These are phyloP conservation scores for Vicia faba DNA, from an alignment of 306 rosid species.

Conservation along the genomic window DNA sequence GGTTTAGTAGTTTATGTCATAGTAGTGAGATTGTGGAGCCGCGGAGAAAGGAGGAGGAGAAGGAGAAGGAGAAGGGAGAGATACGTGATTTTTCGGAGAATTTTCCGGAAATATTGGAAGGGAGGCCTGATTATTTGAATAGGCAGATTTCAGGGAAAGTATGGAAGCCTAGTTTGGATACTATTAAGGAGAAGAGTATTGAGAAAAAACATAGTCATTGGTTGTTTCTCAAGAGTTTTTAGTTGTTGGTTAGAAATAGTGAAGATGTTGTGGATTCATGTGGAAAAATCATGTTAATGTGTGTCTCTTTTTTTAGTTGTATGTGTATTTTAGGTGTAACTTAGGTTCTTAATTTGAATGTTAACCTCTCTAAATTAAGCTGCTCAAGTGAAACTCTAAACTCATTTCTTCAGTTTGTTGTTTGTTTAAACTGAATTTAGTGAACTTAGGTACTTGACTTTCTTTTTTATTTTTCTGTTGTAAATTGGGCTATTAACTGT, in stretches of 20 bases:
- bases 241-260: not conserved
- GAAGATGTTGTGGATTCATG: not conserved
- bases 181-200: slow-evolving; percentile 73
- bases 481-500: too few species aligned
- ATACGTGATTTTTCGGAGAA: slow-evolving; percentile 36
- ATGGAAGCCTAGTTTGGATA: slow-evolving; percentile 90
- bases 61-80: slow-evolving; percentile 34
- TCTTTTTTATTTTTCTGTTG: too few species aligned
- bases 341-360: not conserved
- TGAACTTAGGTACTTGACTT: too few species aligned
- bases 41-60: slow-evolving; percentile 24
- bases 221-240: slow-evolving; percentile 48
- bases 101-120: slow-evolving; percentile 46
- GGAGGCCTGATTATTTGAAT: slow-evolving; percentile 68
- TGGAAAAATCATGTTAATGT: not conserved
- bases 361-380: slow-evolving; percentile 1
- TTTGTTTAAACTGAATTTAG: not conserved
- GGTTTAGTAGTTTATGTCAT: slow-evolving; percentile 57
- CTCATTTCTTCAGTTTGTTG: not conserved
- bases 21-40: slow-evolving; percentile 29
- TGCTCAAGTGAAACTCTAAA: not conserved
- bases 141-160: slow-evolving; percentile 70
- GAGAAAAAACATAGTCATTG: slow-evolving; percentile 55
- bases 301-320: not conserved
- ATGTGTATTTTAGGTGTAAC: slow-evolving; percentile 7